Base-by-base conservation (phyloP, 768 basidiomycete genomes). In the Tylopilus sp. region DNA sequence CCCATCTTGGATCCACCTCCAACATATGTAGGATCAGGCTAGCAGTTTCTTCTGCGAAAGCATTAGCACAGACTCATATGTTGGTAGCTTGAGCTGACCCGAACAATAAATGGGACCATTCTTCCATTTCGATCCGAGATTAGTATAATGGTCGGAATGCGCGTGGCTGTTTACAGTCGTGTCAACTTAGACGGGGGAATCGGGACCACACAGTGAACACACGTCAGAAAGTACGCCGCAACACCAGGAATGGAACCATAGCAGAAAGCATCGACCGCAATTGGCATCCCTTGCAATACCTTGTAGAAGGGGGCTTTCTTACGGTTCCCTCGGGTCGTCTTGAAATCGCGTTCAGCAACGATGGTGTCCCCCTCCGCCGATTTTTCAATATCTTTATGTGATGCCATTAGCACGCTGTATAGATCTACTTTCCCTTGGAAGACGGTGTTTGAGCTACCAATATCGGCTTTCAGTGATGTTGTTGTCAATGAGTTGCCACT, bases 141-240 rank as follows among this genome's bases (percentile, higher is more conserved):
- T 95, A 0, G 97, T 97, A 64, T 97, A 98, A 60, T 95, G 94
- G 68, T 98, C 93, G 4, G 93, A 95, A 69, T 99, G 97, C 0
- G 95, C 95, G 64, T 98, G 95, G 9, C 93, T 95, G 52, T 57
- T 9, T 40, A 26, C 26, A 13, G 8, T 28, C 38, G 13, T 13
- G 49, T 61, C 47, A 70, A 56, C 20, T 4, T 11, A 12, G 26
- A n/a, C 4, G 3, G n/a, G 44, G 7, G 4, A n/a, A 41, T 28
- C 12, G 17, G n/a, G 25, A 11, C n/a, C 20, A 25, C 20, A 25
- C 22, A 12, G 40, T 35, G 36, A 22, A 57, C 57, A 31, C 44
- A 95, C 94, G 93, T 92, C 55, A 98, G 69, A 59, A 97, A 92
- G 67, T 98, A 98, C 0, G 94, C 90, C 25, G 82, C 89, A 22